Evolutionary conservation across 352 stramenopile species (phyloP), one percentile per base, ranked within the genome.

Genomic region (Phytophthora hibernalis): DNA sequence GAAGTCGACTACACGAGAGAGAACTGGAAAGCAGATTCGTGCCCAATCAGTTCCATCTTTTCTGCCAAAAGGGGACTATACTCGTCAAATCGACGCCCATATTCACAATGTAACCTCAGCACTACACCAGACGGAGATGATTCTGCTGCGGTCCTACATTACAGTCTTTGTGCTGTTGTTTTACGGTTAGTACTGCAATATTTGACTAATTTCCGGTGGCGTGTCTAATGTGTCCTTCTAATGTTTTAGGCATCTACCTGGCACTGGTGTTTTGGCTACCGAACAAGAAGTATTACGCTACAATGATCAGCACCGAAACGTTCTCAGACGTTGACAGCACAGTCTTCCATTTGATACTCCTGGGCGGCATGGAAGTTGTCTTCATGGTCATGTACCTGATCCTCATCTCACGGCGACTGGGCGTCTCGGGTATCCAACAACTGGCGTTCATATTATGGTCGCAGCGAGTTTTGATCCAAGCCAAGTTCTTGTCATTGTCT

Each of bases 381-480:
- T 72, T 74, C 31, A 10, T 72, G 3, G 26, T 8, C 0, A 5
- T 68, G 15, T 80, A 77, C 47, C 37, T 77, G 18, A 16, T 57
- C 9, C 45, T 68, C 1, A 60, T 80, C 33, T 40, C 33, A n/a
- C 10, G 33, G 2, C 16, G 35, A 7, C 48, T 75, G 13, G 22
- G 31, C 0, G 45, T 79, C 0, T 57, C 42, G 0, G 68, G 72
- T 0, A 20, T 54, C 10, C 15, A 51, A 1, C 63, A 80, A 42
- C 59, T 80, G 15, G 59, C 59, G 9, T 80, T 80, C 37, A 51
- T 71, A 22, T 48, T 80, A 1, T 77, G 63, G 49, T 70, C 68
- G 1, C 72, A 77, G 45, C 60, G 59, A 6, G 35, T 65, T n/a
- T 44, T 66, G 16, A 18, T 80, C 13, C 68, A 80, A 38, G n/a